phyloP scores from a whole-genome alignment of 2,329 filamentous ascomycete genomes.

The Trichophyton schoenleinii region DNA sequence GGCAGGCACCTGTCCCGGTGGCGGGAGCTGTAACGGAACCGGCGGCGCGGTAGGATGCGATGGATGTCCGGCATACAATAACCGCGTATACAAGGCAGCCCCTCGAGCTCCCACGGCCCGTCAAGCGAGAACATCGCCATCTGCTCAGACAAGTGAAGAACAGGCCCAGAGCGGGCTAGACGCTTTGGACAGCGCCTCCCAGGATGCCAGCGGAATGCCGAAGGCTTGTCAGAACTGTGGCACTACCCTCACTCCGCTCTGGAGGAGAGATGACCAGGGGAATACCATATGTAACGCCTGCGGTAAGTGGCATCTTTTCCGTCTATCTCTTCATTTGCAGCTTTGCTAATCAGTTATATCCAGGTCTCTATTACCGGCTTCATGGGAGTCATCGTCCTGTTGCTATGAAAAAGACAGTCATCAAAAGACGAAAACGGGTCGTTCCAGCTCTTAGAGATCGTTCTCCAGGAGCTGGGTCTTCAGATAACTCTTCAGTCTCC shows the following conservation, averaged over 20 bases:
- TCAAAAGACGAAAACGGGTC: conserved; percentile 89
- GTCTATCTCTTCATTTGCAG: conserved; percentile 1
- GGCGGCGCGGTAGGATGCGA: conserved; percentile 90
- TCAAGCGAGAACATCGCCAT: conserved; percentile 22
- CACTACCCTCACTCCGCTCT: conserved; percentile 90
- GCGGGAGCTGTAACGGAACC: conserved; percentile 89
- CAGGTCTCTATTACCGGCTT: conserved; percentile 90
- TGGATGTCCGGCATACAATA: conserved; percentile 95
- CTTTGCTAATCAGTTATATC: neutral
- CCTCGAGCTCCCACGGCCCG: conserved; percentile 32
- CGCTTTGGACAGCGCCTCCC: conserved; percentile 15
- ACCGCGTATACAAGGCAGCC: conserved; percentile 78
- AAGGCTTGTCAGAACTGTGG: conserved; percentile 95
- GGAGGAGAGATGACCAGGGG: conserved; percentile 85
- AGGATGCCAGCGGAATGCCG: conserved; percentile 41
- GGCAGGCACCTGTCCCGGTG: conserved; percentile 85
- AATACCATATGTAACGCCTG: conserved; percentile 98
- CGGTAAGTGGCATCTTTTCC: conserved; percentile 47
- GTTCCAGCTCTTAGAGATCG: conserved; percentile 57
- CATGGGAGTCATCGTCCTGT: conserved; percentile 87
- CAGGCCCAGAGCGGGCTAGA: conserved; percentile 16
- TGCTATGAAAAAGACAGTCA: conserved; percentile 97
- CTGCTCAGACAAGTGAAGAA: conserved; percentile 15
- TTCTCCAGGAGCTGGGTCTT: conserved; percentile 32
- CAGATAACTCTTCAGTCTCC: conserved; percentile 32